A percentile compares a stretch with the other conserved stretches of the same genome.
phyloP scores from a whole-genome alignment of 305 asterid genomes.

The Lippia alba region DNA sequence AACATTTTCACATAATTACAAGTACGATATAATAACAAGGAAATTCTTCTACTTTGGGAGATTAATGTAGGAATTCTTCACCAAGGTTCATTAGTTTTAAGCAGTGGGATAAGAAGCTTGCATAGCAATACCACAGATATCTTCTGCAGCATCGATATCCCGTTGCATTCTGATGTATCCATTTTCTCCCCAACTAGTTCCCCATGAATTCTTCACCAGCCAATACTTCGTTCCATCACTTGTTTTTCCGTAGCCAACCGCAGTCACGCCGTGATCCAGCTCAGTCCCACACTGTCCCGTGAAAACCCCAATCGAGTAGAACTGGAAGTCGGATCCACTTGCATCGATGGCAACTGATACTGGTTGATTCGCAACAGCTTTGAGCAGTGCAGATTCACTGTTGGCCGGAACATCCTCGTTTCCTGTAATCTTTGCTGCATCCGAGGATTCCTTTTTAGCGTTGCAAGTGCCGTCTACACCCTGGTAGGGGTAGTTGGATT shows the following conservation, averaged over 20 bases:
- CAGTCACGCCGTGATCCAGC: conserved; percentile 44
- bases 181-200: conserved; percentile 40
- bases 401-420: conserved; percentile 38
- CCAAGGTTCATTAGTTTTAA: background rate
- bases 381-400: conserved; percentile 34
- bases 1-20: no score
- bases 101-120: conserved; percentile 37
- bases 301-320: conserved; percentile 39
- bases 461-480: conserved; percentile 32
- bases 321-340: conserved; percentile 34
- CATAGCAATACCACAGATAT: conserved; percentile 40
- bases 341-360: conserved; percentile 43
- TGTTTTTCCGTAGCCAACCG: conserved; percentile 39
- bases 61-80: no score
- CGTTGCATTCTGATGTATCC: conserved; percentile 47
- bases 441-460: conserved; percentile 26
- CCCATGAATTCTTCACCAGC: conserved; percentile 50
- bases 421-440: conserved; percentile 34
- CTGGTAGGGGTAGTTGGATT: conserved; percentile 36
- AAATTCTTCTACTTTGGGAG: no score
- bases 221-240: conserved; percentile 42
- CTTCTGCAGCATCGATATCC: conserved; percentile 35
- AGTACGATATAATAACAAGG: no score
- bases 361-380: conserved; percentile 41
- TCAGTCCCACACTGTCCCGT: conserved; percentile 43